Conservation (phyloP, 257 asterid species). For the Solanum medicagineum region DNA sequence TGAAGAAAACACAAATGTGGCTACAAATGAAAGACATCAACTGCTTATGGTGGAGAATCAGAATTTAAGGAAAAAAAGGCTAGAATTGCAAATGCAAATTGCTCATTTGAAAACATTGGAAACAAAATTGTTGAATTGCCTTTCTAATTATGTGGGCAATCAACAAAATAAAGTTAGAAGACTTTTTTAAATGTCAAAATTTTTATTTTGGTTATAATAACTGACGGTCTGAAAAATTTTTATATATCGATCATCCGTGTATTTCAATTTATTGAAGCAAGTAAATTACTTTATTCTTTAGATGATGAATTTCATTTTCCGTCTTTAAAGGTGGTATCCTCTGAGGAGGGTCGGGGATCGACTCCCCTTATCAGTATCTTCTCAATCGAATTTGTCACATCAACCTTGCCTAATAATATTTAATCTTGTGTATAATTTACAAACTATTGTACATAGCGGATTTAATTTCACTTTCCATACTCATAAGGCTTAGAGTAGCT, state of each 20-base stretch:
- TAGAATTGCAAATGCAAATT: constrained; percentile 38
- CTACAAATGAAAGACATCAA: not conserved
- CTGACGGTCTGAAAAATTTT: not conserved
- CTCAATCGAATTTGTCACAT: not conserved
- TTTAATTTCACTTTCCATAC: too few species aligned
- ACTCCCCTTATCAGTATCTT: not conserved
- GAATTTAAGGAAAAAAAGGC: constrained; percentile 19
- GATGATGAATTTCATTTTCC: not conserved
- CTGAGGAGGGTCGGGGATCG: not conserved
- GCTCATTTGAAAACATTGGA: constrained; percentile 37
- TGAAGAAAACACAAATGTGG: not conserved
- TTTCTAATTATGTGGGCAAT: constrained; percentile 5
- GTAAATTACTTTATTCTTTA: not conserved
- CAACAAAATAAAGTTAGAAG: constrained; percentile 9
- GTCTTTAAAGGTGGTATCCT: not conserved
- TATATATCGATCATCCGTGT: not conserved
- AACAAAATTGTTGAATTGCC: constrained; percentile 19
- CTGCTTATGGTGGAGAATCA: constrained; percentile 37
- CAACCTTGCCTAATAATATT: too few species aligned
- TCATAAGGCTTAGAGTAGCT: too few species aligned
- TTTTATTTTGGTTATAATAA: not conserved
- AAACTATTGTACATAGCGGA: fast-evolving
- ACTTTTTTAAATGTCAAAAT: not conserved
- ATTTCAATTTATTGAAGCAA: too few species aligned
- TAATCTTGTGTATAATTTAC: too few species aligned